Evolutionary conservation across 2,329 filamentous ascomycete genomes (phyloP).

Genomic region (Aspergillus sp.): DNA sequence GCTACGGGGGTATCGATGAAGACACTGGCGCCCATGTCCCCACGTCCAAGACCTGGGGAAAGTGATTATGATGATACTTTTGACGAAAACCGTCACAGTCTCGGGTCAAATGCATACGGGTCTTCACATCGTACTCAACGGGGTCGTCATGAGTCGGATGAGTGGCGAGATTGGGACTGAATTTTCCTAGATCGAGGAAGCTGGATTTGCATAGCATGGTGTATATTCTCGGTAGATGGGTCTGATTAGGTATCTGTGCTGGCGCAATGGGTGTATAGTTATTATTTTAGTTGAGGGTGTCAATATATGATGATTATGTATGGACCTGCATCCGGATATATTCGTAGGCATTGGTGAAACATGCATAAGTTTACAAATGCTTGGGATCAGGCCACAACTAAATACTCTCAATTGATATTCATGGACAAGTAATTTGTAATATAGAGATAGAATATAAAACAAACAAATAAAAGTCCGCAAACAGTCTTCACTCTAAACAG

Average conservation of each 20-base stretch:
- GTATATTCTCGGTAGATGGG: not conserved
- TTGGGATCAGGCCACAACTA: no score
- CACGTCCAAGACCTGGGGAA: slow-evolving; percentile 30
- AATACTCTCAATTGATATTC: no score
- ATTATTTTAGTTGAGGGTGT: not conserved
- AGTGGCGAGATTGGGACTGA: slow-evolving; percentile 28
- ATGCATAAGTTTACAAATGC: no score
- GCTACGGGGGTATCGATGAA: slow-evolving; percentile 40
- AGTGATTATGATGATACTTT: slow-evolving; percentile 28
- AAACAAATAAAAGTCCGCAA: no score
- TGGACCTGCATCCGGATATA: not conserved
- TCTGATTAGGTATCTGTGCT: not conserved
- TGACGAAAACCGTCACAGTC: slow-evolving; percentile 12
- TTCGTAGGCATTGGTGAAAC: no score
- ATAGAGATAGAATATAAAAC: no score
- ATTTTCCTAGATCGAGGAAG: not conserved
- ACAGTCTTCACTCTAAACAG: not conserved
- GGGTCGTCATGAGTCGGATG: slow-evolving; percentile 20
- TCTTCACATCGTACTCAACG: not conserved
- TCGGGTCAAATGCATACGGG: not conserved
- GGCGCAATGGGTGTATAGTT: slow-evolving; percentile 3
- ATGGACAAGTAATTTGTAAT: no score
- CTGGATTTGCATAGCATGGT: not conserved
- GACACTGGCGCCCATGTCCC: slow-evolving; percentile 36
- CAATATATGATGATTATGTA: not conserved